A percentile compares a stretch with the other conserved stretches of the same genome.
phyloP scores from a whole-genome alignment of 2,329 filamentous ascomycete species.

The Phialophora tarda region DNA sequence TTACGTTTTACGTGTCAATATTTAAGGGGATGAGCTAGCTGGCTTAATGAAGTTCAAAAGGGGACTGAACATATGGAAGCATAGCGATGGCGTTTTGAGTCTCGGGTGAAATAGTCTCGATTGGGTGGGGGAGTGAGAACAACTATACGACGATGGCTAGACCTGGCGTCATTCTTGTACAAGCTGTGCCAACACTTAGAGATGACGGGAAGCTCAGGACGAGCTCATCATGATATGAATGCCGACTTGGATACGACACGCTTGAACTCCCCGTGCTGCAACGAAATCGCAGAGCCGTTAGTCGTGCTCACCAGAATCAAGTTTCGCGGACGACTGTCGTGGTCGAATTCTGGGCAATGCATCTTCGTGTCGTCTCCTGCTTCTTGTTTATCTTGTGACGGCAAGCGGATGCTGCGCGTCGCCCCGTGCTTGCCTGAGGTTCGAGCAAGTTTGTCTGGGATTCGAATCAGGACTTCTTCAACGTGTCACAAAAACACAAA shows the following conservation, averaged over 20 bases:
- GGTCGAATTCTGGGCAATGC: too few species aligned
- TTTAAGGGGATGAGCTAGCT: conserved; percentile 9
- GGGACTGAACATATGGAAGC: conserved; percentile 20
- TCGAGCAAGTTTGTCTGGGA: not conserved
- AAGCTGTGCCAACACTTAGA: not conserved
- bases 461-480: not conserved
- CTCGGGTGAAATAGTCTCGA: not conserved
- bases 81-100: conserved; percentile 30
- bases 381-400: not conserved
- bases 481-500: not conserved
- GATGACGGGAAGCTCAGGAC: not conserved
- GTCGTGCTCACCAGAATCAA: not conserved
- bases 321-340: too few species aligned
- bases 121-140: not conserved
- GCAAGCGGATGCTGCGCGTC: not conserved
- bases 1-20: conserved; percentile 25
- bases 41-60: conserved; percentile 2
- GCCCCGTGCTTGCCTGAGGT: not conserved
- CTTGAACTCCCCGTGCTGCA: not conserved
- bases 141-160: conserved; percentile 2
- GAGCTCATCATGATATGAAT: not conserved
- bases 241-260: not conserved
- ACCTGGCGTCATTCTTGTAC: conserved; percentile 12
- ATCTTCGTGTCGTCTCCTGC: not conserved
- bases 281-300: not conserved